These are phyloP conservation scores for Volutella citrinella DNA, from an alignment of 2,329 filamentous ascomycete species.

Conservation along the genomic window DNA sequence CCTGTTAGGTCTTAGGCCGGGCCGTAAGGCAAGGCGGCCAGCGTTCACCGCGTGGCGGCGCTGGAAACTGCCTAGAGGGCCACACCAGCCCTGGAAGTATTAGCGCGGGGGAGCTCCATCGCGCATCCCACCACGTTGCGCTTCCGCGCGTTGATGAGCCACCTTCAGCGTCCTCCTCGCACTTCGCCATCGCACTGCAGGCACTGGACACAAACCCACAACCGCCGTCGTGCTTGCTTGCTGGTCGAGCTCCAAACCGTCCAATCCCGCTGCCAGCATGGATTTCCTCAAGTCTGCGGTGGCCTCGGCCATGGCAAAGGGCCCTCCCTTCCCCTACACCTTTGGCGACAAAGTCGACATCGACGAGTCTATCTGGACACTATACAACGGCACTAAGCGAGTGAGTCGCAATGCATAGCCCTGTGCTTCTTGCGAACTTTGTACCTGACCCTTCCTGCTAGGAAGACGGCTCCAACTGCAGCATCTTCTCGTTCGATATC, in stretches of 20 bases:
- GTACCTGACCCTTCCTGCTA: conserved; percentile 33
- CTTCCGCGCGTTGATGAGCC: conserved; percentile 11
- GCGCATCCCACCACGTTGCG: conserved; percentile 26
- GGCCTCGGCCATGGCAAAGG: conserved; percentile 93
- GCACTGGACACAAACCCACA: no score
- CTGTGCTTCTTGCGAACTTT: background rate
- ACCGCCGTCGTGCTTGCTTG: no score
- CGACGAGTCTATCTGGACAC: conserved; percentile 92
- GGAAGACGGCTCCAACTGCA: conserved; percentile 93
- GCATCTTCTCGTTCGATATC: conserved; percentile 95
- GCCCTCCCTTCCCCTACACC: conserved; percentile 85
- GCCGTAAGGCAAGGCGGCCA: no score
- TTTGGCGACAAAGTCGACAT: conserved; percentile 92
- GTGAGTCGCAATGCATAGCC: conserved; percentile 44
- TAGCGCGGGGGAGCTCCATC: conserved; percentile 24
- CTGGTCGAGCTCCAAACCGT: no score
- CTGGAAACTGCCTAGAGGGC: no score
- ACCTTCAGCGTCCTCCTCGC: no score
- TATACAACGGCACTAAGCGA: conserved; percentile 90
- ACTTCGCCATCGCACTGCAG: no score
- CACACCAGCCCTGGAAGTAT: no score
- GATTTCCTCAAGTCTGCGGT: conserved; percentile 98
- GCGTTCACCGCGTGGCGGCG: no score
- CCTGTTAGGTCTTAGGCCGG: no score
- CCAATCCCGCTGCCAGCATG: conserved; percentile 59